Conservation (phyloP, 2,329 filamentous ascomycete species). For the Alternaria angustiovoidea region DNA sequence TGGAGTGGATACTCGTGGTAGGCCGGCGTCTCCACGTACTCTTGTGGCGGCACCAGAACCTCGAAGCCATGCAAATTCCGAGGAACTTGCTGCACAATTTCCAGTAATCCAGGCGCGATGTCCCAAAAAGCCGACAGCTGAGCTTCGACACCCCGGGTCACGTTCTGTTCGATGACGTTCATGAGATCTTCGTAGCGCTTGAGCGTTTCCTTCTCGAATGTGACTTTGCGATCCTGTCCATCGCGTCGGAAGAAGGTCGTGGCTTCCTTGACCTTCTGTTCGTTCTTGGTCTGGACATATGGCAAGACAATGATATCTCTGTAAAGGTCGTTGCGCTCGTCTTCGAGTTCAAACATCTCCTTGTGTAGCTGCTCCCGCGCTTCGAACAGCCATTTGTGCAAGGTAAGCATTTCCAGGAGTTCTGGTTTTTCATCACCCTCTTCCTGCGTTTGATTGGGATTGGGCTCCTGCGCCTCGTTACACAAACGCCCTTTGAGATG, state of each 20-base stretch:
- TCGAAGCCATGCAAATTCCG: conserved; percentile 66
- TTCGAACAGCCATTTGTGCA: conserved; percentile 97
- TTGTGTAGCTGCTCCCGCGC: conserved; percentile 87
- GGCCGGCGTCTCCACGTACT: conserved; percentile 84
- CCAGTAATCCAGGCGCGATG: conserved; percentile 83
- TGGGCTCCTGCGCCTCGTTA: conserved; percentile 71
- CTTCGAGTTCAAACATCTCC: conserved; percentile 83
- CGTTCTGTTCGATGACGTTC: conserved; percentile 81
- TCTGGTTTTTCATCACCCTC: conserved; percentile 96
- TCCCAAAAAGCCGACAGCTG: conserved; percentile 98
- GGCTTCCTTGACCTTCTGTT: conserved; percentile 80
- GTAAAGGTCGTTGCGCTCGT: conserved; percentile 86
- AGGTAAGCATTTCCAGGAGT: conserved; percentile 89
- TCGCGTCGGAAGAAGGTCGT: conserved; percentile 85
- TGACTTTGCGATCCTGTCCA: conserved; percentile 72
- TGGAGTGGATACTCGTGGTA: conserved; percentile 85
- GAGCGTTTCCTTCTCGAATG: conserved; percentile 75
- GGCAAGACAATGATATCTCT: conserved; percentile 83
- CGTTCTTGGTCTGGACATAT: conserved; percentile 75
- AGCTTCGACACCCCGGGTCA: conserved; percentile 85
- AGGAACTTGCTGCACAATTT: conserved; percentile 82
- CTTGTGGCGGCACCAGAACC: conserved; percentile 78
- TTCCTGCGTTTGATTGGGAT: conserved; percentile 86
- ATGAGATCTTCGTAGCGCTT: conserved; percentile 79
- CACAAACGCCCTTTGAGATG: conserved; percentile 76